Evolutionary conservation across 306 rosid genomes (phyloP).

Genomic region (Begonia peltatifolia): DNA sequence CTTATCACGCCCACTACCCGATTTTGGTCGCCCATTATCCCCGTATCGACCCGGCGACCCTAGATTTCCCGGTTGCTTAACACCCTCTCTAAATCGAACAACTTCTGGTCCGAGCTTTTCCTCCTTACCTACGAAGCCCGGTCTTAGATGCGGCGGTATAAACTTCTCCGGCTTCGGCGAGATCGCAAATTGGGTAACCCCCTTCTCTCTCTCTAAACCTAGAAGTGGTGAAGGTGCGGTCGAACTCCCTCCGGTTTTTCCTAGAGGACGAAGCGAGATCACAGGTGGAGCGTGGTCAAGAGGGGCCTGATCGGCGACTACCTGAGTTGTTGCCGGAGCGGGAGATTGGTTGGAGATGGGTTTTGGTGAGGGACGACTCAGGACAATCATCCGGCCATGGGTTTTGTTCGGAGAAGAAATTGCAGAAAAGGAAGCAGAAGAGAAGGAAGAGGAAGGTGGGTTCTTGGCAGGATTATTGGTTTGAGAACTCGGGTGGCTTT

Average conservation of each 20-base stretch:
- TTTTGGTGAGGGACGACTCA: slow-evolving; percentile 31
- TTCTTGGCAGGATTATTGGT: slow-evolving; percentile 12
- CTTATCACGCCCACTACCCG: slow-evolving; percentile 49
- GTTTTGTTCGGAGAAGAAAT: slow-evolving; percentile 43
- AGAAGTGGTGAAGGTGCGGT: slow-evolving; percentile 15
- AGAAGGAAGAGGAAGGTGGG: slow-evolving; percentile 29
- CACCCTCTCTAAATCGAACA: slow-evolving; percentile 20
- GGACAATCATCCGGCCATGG: slow-evolving; percentile 75
- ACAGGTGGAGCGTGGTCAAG: slow-evolving; percentile 24
- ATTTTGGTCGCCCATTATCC: slow-evolving; percentile 48
- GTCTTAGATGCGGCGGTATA: slow-evolving; percentile 83
- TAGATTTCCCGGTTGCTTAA: slow-evolving; percentile 14
- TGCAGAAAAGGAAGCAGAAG: slow-evolving; percentile 43
- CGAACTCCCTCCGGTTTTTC: slow-evolving; percentile 31
- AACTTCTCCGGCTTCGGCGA: slow-evolving; percentile 40
- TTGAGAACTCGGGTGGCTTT: slow-evolving; percentile 17
- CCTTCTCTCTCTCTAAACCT: slow-evolving; percentile 23
- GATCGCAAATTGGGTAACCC: slow-evolving; percentile 7
- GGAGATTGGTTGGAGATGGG: slow-evolving; percentile 10
- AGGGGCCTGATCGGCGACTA: slow-evolving; percentile 16
- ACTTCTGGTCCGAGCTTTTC: slow-evolving; percentile 26
- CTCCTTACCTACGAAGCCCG: slow-evolving; percentile 46
- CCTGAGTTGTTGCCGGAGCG: slow-evolving; percentile 13
- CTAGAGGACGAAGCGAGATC: slow-evolving; percentile 69
- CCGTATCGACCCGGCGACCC: slow-evolving; percentile 20